phyloP scores from a whole-genome alignment of 2,329 filamentous ascomycete genomes.

The Beauveria rudraprayagi region DNA sequence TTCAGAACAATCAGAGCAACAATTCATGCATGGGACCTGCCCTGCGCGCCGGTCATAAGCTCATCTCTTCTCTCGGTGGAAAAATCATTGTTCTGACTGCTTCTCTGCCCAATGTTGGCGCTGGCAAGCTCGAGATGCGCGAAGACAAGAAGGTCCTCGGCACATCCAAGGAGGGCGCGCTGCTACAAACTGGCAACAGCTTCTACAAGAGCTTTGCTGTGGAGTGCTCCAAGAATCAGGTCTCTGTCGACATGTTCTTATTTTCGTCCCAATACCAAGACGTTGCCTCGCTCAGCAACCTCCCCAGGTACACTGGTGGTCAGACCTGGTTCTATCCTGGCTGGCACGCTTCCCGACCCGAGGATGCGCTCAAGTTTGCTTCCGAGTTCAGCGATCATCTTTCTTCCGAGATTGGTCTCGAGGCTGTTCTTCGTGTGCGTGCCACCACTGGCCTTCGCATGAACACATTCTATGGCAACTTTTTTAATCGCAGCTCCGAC shows the following conservation, averaged over 20 bases:
- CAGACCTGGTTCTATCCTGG: constrained; percentile 98
- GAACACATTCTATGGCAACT: constrained; percentile 98
- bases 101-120: constrained; percentile 81
- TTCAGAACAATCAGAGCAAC: constrained; percentile 84
- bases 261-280: constrained; percentile 96
- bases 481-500: constrained; percentile 97
- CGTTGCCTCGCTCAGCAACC: constrained; percentile 89
- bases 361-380: constrained; percentile 97
- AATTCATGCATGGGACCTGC: constrained; percentile 94
- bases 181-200: constrained; percentile 86
- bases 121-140: constrained; percentile 83
- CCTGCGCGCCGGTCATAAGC: constrained; percentile 84
- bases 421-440: constrained; percentile 90
- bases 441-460: constrained; percentile 92
- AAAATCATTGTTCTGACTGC: constrained; percentile 91
- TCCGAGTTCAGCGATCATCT: constrained; percentile 94
- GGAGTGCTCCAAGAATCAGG: constrained; percentile 97
- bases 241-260: constrained; percentile 97
- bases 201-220: constrained; percentile 99
- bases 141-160: constrained; percentile 95
- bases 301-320: constrained; percentile 91
- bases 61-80: constrained; percentile 88
- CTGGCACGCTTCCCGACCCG: constrained; percentile 88
- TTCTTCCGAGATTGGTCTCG: constrained; percentile 91
- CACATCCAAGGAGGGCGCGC: constrained; percentile 79